Conservation (phyloP, 352 stramenopile genomes). For the Globisporangium abappressorium region DNA sequence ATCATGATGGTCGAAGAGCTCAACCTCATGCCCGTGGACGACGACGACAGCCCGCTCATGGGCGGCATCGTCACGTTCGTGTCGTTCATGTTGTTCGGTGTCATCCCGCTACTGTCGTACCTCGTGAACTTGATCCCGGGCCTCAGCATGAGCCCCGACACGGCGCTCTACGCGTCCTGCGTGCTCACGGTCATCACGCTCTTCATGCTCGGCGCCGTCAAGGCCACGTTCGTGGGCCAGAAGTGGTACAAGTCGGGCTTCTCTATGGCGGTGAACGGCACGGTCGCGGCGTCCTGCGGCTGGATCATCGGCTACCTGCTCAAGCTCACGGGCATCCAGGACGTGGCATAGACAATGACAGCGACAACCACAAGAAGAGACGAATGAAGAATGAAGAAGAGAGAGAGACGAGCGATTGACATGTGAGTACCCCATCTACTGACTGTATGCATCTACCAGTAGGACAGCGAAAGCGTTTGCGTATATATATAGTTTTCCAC, state of each 20-base stretch:
- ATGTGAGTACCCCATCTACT: conserved; percentile 1
- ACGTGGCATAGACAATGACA: conserved; percentile 45
- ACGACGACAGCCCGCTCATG: conserved; percentile 87
- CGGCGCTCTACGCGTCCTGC: conserved; percentile 92
- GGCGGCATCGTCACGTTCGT: conserved; percentile 88
- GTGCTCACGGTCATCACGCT: conserved; percentile 92
- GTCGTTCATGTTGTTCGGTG: conserved; percentile 90
- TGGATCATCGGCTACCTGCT: conserved; percentile 84
- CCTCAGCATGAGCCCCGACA: conserved; percentile 49
- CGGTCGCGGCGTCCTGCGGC: conserved; percentile 61
- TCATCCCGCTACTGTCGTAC: conserved; percentile 93
- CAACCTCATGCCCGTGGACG: conserved; percentile 92
- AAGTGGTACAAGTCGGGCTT: conserved; percentile 60
- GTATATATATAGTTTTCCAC: conserved; percentile 9
- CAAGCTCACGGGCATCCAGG: conserved; percentile 76
- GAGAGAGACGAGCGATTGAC: not conserved
- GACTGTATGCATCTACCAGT: not conserved
- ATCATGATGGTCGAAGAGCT: conserved; percentile 98
- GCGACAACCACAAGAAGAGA: not conserved
- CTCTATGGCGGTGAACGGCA: conserved; percentile 81
- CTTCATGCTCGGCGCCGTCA: conserved; percentile 92
- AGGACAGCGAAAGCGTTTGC: conserved; percentile 2
- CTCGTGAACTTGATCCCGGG: conserved; percentile 82
- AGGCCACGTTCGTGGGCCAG: conserved; percentile 84
- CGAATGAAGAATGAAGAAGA: conserved; percentile 2